A percentile compares a stretch with the other conserved stretches of the same genome.
Evolutionary conservation across 2,329 filamentous ascomycete genomes (phyloP).

Genomic region (Aspergillus intermedius): DNA sequence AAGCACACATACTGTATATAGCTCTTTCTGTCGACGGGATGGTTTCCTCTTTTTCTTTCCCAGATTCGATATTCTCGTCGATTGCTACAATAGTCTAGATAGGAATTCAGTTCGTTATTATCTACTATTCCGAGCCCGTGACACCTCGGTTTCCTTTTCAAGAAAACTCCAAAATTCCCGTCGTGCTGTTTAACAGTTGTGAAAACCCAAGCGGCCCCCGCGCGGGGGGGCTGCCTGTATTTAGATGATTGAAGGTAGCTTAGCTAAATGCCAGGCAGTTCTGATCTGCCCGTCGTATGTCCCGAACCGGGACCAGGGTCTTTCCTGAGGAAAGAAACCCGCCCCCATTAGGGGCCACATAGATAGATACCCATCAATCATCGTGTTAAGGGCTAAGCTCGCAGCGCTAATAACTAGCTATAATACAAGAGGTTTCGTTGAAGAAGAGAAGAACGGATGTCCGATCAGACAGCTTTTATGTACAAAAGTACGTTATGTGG

Average conservation of each 20-base stretch:
- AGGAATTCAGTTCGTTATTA: neutral
- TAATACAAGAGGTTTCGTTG: neutral
- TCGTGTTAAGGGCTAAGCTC: neutral
- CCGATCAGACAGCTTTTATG: neutral
- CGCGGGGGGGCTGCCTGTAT: neutral
- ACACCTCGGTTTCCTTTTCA: neutral
- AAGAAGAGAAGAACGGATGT: neutral
- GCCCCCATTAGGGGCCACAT: too few relatives aligned
- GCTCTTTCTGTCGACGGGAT: too few relatives aligned
- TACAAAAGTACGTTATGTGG: neutral
- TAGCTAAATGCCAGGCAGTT: neutral
- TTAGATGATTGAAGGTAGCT: neutral
- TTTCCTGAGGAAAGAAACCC: too few relatives aligned
- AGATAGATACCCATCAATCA: too few relatives aligned
- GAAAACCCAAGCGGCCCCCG: neutral
- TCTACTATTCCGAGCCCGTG: too few relatives aligned
- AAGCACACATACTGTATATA: too few relatives aligned
- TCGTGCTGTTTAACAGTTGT: neutral
- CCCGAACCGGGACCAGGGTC: too few relatives aligned
- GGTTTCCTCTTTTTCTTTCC: neutral
- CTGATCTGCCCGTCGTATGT: neutral
- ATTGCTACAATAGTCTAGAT: too few relatives aligned
- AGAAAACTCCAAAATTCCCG: neutral
- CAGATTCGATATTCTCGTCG: too few relatives aligned
- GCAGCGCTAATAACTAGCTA: neutral